Evolutionary conservation across 495 filamentous ascomycete species (phyloP).

Genomic region (Aspergillus funiculosus): DNA sequence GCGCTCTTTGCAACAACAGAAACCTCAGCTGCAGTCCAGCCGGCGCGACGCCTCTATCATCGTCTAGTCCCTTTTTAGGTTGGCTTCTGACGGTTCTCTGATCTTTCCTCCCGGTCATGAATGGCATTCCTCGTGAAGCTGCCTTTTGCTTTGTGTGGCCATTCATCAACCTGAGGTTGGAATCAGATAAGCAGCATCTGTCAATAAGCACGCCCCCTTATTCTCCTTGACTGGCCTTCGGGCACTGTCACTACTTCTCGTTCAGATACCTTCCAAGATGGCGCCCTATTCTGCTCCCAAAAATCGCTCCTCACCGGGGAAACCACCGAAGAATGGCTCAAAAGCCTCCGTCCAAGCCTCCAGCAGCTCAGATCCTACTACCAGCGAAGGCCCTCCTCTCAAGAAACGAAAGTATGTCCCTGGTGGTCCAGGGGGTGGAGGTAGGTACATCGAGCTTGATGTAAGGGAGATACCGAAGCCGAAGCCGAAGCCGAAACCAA

Average conservation of each 20-base stretch:
- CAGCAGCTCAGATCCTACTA: conserved; percentile 28
- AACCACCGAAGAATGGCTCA: conserved; percentile 29
- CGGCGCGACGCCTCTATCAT: not conserved
- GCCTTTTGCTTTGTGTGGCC: conserved; percentile 2
- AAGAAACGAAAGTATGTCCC: conserved; percentile 64
- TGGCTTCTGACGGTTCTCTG: not conserved
- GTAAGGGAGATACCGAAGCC: conserved; percentile 30
- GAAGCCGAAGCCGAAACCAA: conserved; percentile 13
- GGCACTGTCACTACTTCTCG: not conserved
- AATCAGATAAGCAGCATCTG: conserved; percentile 2
- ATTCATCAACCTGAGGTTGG: conserved; percentile 9
- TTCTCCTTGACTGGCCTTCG: not conserved
- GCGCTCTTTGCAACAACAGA: no score
- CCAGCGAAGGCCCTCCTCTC: conserved; percentile 41
- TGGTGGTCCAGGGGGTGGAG: conserved; percentile 73
- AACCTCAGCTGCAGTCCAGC: not conserved
- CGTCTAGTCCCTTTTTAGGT: not conserved
- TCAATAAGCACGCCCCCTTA: not conserved
- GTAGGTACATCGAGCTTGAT: conserved; percentile 65
- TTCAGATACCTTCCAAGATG: conserved; percentile 18
- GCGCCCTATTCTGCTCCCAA: conserved; percentile 28
- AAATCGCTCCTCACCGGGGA: conserved; percentile 26
- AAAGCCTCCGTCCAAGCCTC: conserved; percentile 33
- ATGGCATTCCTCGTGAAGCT: not conserved
- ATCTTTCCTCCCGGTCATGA: conserved; percentile 16